Evolutionary conservation across 2,329 filamentous ascomycete species (phyloP), one percentile per base, ranked within the genome.

Genomic region (Cercospora sp.): DNA sequence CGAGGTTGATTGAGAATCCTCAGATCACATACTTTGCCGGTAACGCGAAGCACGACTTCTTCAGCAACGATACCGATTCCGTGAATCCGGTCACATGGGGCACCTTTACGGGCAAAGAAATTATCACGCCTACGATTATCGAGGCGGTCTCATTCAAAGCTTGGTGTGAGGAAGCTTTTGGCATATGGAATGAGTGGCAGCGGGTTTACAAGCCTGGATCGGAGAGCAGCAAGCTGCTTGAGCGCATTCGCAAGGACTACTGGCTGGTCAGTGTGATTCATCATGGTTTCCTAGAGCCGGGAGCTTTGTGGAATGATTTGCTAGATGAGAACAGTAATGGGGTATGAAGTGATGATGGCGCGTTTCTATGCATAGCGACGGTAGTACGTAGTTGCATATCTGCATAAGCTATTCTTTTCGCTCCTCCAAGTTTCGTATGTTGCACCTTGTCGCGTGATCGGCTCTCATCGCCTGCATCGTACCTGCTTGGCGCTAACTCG

Each of bases 81-180:
- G 94, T 96, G 31, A 97, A 98, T 76, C 93, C 94, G 0, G 95
- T 99, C 1, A 99, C 95, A 0, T 98, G 94, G 94, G 94, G 94
- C 62, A 92, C 93, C 0, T 98, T 98, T 81, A 91, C 92, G 0
- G 93, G 93, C 51, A 97, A 97, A 81, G 94, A 98, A 71, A 98
- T 98, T 77, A 88, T 97, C 67, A 97, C 94, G 23, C 94, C 94
- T 3, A 98, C 94, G 1, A 98, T 98, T 76, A 97, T 98, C 75
- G 94, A 98, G 79, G 92, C 94, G 73, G 92, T 97, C 62, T 95
- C 91, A 78, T 98, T 98, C 85, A 86, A 89, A 70, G 93, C 94
- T 7, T 99, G 95, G 95, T 87, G 89, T 66, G 95, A 98, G 77
- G 95, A 99, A 84, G 94, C 95, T 0, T 99, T 95, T 82, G 91